A percentile compares a stretch with the other conserved stretches of the same genome.
These are phyloP conservation scores for Starmerella sirachaensis DNA, from an alignment of 805 yeast genomes.

Conservation along the genomic window DNA sequence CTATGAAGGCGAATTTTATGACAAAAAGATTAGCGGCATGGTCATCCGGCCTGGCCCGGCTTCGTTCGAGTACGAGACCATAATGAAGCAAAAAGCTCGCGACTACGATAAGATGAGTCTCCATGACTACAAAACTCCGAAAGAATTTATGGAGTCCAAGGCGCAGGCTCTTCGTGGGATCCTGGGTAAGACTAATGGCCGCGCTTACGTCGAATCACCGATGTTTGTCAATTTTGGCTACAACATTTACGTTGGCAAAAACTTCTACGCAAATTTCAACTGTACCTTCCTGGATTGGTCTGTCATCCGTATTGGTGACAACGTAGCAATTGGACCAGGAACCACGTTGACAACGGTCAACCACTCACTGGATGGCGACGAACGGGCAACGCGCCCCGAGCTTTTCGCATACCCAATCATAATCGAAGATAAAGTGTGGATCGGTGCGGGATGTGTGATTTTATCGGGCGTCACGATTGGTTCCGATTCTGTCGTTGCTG, in stretches of 20 bases:
- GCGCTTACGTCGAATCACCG: conserved; percentile 40
- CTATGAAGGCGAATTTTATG: conserved; percentile 33
- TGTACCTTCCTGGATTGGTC: conserved; percentile 46
- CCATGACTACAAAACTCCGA: conserved; percentile 29
- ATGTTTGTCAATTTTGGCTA: conserved; percentile 57
- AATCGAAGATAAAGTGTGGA: conserved; percentile 58
- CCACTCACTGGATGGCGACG: conserved; percentile 44
- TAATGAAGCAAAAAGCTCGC: conserved; percentile 26
- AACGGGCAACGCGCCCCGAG: conserved; percentile 31
- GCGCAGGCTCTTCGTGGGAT: conserved; percentile 20
- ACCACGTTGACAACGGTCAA: conserved; percentile 49
- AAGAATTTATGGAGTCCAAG: conserved; percentile 26
- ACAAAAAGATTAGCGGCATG: conserved; percentile 43
- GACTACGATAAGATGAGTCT: conserved; percentile 24
- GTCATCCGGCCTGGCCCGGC: conserved; percentile 31
- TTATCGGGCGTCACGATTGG: conserved; percentile 58
- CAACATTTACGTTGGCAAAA: conserved; percentile 46
- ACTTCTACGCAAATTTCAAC: conserved; percentile 46
- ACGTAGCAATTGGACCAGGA: conserved; percentile 51
- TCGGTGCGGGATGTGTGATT: conserved; percentile 43
- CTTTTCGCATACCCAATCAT: conserved; percentile 48
- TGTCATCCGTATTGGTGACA: conserved; percentile 46
- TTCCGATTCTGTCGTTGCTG: conserved; percentile 48
- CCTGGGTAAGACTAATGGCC: conserved; percentile 39
- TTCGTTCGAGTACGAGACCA: conserved; percentile 25